Base-by-base conservation (phyloP, 306 rosid species). In the Canavalia ensiformis region DNA sequence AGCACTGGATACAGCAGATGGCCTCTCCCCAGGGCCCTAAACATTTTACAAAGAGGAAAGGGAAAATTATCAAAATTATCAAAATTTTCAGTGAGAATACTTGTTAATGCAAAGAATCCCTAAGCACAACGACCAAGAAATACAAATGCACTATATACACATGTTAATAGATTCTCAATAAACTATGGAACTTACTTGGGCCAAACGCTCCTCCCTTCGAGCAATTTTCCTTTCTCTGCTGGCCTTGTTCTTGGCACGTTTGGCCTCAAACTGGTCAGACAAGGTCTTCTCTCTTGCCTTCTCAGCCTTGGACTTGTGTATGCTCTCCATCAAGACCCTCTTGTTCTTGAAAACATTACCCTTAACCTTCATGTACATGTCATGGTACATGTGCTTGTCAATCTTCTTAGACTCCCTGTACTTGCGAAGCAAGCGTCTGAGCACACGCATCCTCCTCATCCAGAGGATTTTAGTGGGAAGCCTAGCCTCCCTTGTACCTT, bases 391-490 rank as follows among this genome's bases (percentile, higher is more conserved):
- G 81, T 95, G 99, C 86, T 89, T 92, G 83, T 95, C 97, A 66
- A 95, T 95, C 89, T 95, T 95, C 88, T 93, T 95, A 0, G 97
- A 68, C 46, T 95, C 98, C 35, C 99, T 63, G 71, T 95, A 95
- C 97, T 95, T 95, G 84, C 99, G 98, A 30, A 95, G 98, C 90
- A 95, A 68, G 55, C 98, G 87, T 87, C 98, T 93, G 71, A 95
- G 94, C 5, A 95, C 99, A 25, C 98, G 95, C 99, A 95, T 86
- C 72, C 99, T 91, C 87, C 99, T 88, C 99, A 95, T 95, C 99
- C 99, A 93, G 4, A 95, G 93, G 58, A 95, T 75, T 62, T 95
- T 95, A 45, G 99, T 95, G 5, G 99, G 99, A 54, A 93, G 91
- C 83, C 99, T 90, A 35, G 99, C 99, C 87, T 95, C 99, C 85